Conservation (phyloP, 2,329 filamentous ascomycete species). For the Aureobasidium subglaciale region DNA sequence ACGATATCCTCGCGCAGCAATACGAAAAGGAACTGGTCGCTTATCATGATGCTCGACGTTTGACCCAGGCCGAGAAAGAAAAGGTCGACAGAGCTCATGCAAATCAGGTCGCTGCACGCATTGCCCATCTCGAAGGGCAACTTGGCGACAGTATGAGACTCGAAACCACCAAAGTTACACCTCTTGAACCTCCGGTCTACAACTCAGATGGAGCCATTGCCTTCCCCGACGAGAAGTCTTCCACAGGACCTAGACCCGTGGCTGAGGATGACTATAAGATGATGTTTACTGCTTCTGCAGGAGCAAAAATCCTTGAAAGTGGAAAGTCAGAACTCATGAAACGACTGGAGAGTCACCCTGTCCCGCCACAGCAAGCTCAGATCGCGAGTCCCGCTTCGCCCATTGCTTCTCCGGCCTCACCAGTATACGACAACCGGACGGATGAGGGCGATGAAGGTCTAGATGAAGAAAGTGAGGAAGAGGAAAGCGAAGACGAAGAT, state of each 20-base stretch:
- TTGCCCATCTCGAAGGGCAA: slow-evolving; percentile 26
- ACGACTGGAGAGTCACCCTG: slow-evolving; percentile 38
- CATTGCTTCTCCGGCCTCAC: slow-evolving; percentile 17
- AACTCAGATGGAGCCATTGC: slow-evolving; percentile 24
- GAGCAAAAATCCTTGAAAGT: slow-evolving; percentile 42
- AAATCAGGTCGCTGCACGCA: slow-evolving; percentile 16
- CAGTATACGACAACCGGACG: slow-evolving; percentile 14
- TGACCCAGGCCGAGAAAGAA: slow-evolving; percentile 10
- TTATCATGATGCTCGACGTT: slow-evolving; percentile 13
- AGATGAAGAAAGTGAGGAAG: slow-evolving; percentile 46
- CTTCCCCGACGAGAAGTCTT: slow-evolving; percentile 13
- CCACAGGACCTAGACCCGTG: slow-evolving; percentile 17
- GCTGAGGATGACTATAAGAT: slow-evolving; percentile 43
- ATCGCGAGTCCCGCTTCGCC: slow-evolving; percentile 28
- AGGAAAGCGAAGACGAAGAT: slow-evolving; percentile 61
- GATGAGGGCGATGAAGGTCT: slow-evolving; percentile 15
- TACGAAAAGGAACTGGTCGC: slow-evolving; percentile 14
- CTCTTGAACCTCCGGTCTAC: slow-evolving; percentile 21
- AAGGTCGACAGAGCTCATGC: slow-evolving; percentile 7
- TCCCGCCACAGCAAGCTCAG: slow-evolving; percentile 17
- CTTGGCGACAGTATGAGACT: slow-evolving; percentile 23
- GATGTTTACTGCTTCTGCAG: slow-evolving; percentile 42
- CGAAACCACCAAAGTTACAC: slow-evolving; percentile 21
- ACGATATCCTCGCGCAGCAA: slow-evolving; percentile 11
- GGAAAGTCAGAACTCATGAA: slow-evolving; percentile 47